Evolutionary conservation across 1,139 yeast species (phyloP), one percentile per base, ranked within the genome.

Genomic region (Pichia sp.): DNA sequence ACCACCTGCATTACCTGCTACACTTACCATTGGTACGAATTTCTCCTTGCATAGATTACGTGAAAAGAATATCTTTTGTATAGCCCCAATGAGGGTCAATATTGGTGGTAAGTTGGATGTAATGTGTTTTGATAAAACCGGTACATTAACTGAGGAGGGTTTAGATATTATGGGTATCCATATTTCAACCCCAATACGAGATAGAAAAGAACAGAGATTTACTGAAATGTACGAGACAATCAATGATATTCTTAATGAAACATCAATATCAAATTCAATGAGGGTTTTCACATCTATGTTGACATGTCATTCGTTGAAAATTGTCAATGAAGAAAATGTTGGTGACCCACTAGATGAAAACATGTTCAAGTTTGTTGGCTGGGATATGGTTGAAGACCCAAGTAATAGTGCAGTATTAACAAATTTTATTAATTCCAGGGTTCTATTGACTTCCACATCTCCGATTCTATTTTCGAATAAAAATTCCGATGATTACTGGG

Each of bases 1-100:
- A 2, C 99, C 99, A 2, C 99, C 99, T 1, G 98, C 98, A 0
- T 71, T 92, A 43, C 99, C 99, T 0, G 98, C 98, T 0, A 94
- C 98, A 0, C 69, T 92, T 49, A 88, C 98, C 0, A 92, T 94
- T 51, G 98, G 98, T 33, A 88, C 97, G 0, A 87, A 92, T 50
- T 88, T 94, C 67, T 95, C 98, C 0, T 67, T 94, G 36, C 72
- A 79, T 33, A 71, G 98, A 51, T 69, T 94, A 51, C 79, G 86
- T 50, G 68, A 73, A 48, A 73, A 73, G 50, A 69, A 77, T 40
- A 83, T 94, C 5, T 92, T 80, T 57, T 94, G 98, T 62, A 92
- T 88, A 47, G 79, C 97, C 1, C 98, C 98, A 2, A 85, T 92
- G 1, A 73, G 95, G 50, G 95, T 94, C 39, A 94, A 94, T 60